phyloP scores from a whole-genome alignment of 2,329 filamentous ascomycete species.

The Magnaporthiopsis poae region DNA sequence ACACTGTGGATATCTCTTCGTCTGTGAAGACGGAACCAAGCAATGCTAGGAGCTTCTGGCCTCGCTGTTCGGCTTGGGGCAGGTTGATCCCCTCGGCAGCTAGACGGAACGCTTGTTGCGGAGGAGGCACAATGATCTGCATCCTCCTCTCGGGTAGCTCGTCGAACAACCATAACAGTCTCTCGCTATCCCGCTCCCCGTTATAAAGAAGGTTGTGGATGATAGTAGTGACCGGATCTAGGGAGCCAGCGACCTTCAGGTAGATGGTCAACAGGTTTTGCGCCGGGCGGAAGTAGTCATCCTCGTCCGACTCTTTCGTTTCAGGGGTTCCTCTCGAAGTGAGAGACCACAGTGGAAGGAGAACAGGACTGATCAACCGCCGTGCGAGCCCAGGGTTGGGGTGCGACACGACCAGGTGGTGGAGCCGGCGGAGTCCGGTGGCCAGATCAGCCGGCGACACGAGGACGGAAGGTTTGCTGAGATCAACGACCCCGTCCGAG shows the following conservation, averaged over 20 bases:
- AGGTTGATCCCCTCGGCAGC: not conserved
- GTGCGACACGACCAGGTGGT: conserved; percentile 49
- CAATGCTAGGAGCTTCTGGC: conserved; percentile 37
- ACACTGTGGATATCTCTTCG: conserved; percentile 49
- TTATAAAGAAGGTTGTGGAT: conserved; percentile 46
- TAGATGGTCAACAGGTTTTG: conserved; percentile 45
- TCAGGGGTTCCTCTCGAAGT: conserved; percentile 37
- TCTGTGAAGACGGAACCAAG: conserved; percentile 40
- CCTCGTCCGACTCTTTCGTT: conserved; percentile 21
- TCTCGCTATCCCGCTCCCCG: conserved; percentile 30
- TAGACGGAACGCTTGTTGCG: not conserved
- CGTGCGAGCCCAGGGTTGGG: conserved; percentile 57
- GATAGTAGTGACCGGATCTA: conserved; percentile 38
- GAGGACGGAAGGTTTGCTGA: conserved; percentile 33
- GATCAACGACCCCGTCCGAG: conserved; percentile 30
- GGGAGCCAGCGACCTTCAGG: conserved; percentile 44
- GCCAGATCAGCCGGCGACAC: conserved; percentile 38
- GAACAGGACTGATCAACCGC: conserved; percentile 47
- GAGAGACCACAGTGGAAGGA: conserved; percentile 55
- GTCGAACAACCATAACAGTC: conserved; percentile 43
- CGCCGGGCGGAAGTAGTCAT: conserved; percentile 35
- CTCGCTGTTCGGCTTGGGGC: conserved; percentile 36
- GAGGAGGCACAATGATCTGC: conserved; percentile 33
- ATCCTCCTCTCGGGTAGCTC: conserved; percentile 36
- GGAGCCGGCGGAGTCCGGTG: conserved; percentile 44